Evolutionary conservation across 306 rosid genomes (phyloP).

Genomic region (Ormosia semicastrata): DNA sequence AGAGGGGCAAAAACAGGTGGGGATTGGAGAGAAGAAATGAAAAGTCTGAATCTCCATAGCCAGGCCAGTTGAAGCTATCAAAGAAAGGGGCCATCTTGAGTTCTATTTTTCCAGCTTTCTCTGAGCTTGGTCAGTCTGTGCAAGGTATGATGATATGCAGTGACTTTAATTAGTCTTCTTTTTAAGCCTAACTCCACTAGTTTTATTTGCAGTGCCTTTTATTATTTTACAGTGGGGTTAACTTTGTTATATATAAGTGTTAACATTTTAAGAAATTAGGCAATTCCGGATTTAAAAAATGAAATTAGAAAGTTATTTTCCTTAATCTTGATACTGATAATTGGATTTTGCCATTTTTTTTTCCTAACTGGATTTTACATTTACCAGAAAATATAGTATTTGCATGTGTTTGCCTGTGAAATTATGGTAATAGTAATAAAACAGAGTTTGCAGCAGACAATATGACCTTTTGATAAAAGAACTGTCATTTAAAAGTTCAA

Average conservation of each 20-base stretch:
- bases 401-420: too few species aligned
- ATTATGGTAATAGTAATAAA: too few species aligned
- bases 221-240: not conserved
- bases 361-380: not conserved
- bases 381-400: not conserved
- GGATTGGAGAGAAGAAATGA: not conserved
- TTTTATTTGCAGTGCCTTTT: conserved; percentile 1
- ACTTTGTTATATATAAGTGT: not conserved
- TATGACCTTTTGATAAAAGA: not conserved
- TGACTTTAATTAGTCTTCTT: not conserved
- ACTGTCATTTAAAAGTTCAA: too few species aligned
- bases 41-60: not conserved
- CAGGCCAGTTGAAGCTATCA: conserved; percentile 1
- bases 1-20: not conserved
- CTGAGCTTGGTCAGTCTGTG: not conserved
- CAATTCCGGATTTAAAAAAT: not conserved
- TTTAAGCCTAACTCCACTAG: not conserved
- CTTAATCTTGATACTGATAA: not conserved
- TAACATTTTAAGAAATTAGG: not conserved
- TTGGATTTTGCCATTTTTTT: not conserved
- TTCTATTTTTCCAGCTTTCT: not conserved
- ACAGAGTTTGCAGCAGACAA: not conserved
- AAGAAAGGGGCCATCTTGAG: not conserved
- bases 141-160: not conserved
- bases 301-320: not conserved